Base-by-base conservation (phyloP, 2,329 filamentous ascomycete species). In the Xylaria arbuscula region DNA sequence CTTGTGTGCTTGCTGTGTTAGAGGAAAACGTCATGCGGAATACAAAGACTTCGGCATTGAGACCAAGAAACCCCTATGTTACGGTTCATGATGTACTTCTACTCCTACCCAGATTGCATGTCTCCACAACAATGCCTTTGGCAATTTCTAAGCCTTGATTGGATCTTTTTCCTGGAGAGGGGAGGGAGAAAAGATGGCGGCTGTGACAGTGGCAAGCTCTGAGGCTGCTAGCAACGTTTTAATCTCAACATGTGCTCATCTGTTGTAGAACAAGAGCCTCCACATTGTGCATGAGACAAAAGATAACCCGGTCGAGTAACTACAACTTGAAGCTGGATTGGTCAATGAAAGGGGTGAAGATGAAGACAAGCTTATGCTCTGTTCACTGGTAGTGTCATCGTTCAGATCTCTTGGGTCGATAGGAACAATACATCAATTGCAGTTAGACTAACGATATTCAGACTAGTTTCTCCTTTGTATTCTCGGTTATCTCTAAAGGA, bases 221-320 rank as follows among this genome's bases (percentile, higher is more conserved):
- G 19, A 47, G 24, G 55, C 50, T 51, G n/a, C 48, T 59, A 45
- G 61, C 40, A 60, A 60, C 61, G 56, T 36, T 59, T 45, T 55
- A 54, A 59, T 58, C 32, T 63, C 48, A 56, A 55, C 24, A 47
- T 59, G 54, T 63, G 53, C 22, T 64, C 48, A 67, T 56, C 40
- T 56, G 56, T 36, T 19, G 65, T 67, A 67, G 38, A 47, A 67
- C 65, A n/a, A 36, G 24, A 57, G 19, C 13, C 17, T 28, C 54
- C 45, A n/a, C 13, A 24, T 32, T 48, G 47, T 50, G 6, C 28
- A 57, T 62, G 19, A 65, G 56, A 65, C 62, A 65, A 34, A 15
- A 13, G n/a, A 51, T 45, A 50, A 60, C 47, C 48, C 22, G 2
- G n/a, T 50, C 15, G 7, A 40, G 34, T 24, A 10, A 34, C 42